Conservation (phyloP, 2,329 filamentous ascomycete genomes). For the Talaromyces rugulosus region DNA sequence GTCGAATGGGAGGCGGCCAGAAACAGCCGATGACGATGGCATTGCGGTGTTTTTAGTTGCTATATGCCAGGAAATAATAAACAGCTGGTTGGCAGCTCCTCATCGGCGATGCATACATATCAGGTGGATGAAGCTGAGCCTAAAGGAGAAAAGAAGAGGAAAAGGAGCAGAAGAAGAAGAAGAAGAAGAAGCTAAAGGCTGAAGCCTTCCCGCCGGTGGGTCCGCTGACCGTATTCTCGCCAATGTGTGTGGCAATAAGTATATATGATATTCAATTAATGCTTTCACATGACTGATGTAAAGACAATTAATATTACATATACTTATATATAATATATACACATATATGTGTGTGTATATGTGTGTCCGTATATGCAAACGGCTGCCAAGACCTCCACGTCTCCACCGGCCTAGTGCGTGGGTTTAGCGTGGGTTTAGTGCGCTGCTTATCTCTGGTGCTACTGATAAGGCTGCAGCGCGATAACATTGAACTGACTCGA, state of each 20-base stretch:
- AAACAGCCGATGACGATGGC: neutral
- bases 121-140: neutral
- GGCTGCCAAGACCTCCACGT: neutral
- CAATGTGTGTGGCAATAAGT: neutral
- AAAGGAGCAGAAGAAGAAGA: neutral
- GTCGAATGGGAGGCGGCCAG: neutral
- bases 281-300: too few species aligned
- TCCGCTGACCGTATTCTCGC: neutral
- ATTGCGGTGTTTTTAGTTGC: neutral
- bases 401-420: neutral
- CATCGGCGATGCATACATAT: too few species aligned
- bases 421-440: neutral
- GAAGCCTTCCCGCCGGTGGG: neutral
- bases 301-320: too few species aligned
- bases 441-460: neutral
- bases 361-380: neutral
- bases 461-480: neutral
- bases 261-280: neutral
- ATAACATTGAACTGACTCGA: conserved; percentile 12
- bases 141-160: neutral
- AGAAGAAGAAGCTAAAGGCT: neutral
- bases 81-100: neutral
- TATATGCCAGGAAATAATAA: neutral
- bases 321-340: neutral
- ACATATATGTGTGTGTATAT: neutral